A percentile compares a stretch with the other conserved stretches of the same genome.
Conservation (phyloP, 2,329 filamentous ascomycete genomes). For the Ophiostoma sp. region DNA sequence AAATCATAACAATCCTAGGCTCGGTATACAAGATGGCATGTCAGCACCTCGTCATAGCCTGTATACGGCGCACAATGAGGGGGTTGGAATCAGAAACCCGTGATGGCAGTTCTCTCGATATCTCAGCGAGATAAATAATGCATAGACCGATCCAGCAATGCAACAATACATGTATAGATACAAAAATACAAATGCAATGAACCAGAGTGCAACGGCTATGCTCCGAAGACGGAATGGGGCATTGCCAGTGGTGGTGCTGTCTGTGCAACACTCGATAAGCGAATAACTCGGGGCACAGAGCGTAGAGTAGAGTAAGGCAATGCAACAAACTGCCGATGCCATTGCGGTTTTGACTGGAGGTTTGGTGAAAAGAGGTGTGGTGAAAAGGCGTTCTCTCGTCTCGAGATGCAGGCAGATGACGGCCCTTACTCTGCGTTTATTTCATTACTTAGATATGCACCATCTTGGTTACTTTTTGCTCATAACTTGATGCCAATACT, state of each 20-base stretch:
- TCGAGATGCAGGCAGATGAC: too few relatives aligned
- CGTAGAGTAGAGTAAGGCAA: neutral
- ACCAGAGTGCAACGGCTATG: slow-evolving; percentile 1
- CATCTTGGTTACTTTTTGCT: too few relatives aligned
- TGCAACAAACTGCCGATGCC: neutral
- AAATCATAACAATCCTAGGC: too few relatives aligned
- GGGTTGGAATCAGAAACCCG: neutral
- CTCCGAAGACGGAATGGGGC: slow-evolving; percentile 22
- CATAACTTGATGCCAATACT: too few relatives aligned
- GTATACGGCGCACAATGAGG: neutral
- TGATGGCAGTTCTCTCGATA: neutral
- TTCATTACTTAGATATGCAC: too few relatives aligned
- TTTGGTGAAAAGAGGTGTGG: too few relatives aligned
- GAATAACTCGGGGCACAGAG: slow-evolving; percentile 19
- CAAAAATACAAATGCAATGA: neutral
- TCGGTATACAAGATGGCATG: neutral
- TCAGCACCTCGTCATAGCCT: slow-evolving; percentile 1
- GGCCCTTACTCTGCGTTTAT: too few relatives aligned
- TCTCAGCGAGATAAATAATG: too few relatives aligned
- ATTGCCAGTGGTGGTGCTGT: slow-evolving; percentile 14
- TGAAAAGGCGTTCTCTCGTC: too few relatives aligned
- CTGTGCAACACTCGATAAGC: slow-evolving; percentile 24
- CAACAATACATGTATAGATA: neutral
- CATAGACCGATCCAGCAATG: too few relatives aligned
- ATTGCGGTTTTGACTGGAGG: neutral